Evolutionary conservation across 1,139 yeast genomes (phyloP), one percentile per base, ranked within the genome.

Genomic region (Suhomyces choctaworum): DNA sequence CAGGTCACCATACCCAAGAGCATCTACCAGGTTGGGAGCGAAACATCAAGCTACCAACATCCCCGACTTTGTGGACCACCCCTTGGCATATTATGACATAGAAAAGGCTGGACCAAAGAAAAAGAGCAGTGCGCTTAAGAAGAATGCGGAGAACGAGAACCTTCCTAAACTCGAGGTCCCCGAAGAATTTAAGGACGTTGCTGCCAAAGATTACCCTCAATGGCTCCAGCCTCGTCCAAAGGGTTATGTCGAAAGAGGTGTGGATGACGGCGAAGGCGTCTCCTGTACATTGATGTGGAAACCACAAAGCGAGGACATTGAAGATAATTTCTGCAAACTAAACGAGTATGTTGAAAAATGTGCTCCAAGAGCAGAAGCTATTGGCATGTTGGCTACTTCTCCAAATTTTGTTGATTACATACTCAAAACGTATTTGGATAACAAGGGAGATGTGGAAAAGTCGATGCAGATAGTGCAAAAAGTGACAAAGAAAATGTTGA

Each of bases 201-300:
- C 62, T n/a, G 66, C 70, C 0, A 61, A 58, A 33, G 78, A 79
- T 0, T 77, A 69, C 39, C 90, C 90, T 0, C 73, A 73, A 0
- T 87, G 95, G 95, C 61, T 86, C 26, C 90, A 83, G 51, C 85
- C 82, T 4, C 64, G 82, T 43, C 96, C 96, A 0, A 68, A 70
- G 37, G 95, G 96, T 0, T 87, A 84, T 51, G 63, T 83, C n/a
- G 95, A 88, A 48, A 71, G 98, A 50, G 98, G 97, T 1, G 79
- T 75, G 1, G 89, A 82, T 48, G 79, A 73, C 19, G 75, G 75
- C 0, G 61, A 55, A 14, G 73, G 70, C 0, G 46, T 49, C 10
- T 86, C 96, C 0, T 72, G 79, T 13, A 73, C 80, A 0, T 58
- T 86, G 13, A 60, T 83, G 50, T 92, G 97, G 96, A 73, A 71